Conservation (phyloP, 495 filamentous ascomycete genomes). For the Jackrogersella multiformis region DNA sequence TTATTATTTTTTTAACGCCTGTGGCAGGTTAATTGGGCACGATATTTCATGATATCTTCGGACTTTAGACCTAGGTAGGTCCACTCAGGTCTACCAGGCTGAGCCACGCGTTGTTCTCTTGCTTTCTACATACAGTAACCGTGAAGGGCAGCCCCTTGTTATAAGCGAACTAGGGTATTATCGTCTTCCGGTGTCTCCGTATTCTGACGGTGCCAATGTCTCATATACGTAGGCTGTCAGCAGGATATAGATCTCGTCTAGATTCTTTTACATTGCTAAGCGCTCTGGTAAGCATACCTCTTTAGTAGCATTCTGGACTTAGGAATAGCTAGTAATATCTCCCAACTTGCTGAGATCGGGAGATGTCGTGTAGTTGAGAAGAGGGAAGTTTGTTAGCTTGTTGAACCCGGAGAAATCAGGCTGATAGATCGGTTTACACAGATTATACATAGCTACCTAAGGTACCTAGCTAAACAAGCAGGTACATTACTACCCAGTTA, state of each 20-base stretch:
- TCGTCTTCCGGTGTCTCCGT: conserved; percentile 28
- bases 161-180: conserved; percentile 16
- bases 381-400: conserved; percentile 15
- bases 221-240: conserved; percentile 19
- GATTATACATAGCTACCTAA: background rate
- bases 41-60: conserved; percentile 4
- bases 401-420: conserved; percentile 33
- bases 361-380: background rate
- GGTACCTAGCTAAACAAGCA: conserved; percentile 7
- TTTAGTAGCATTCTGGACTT: background rate
- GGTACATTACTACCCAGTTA: conserved; percentile 5
- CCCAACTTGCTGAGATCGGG: conserved; percentile 19
- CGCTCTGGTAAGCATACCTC: conserved; percentile 8
- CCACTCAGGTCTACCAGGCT: conserved; percentile 9
- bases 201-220: conserved; percentile 26
- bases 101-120: conserved; percentile 1
- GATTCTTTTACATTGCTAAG: conserved; percentile 6
- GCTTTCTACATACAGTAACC: background rate
- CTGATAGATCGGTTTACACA: conserved; percentile 22
- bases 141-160: conserved; percentile 11
- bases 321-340: conserved; percentile 8
- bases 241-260: background rate
- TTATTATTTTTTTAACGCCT: background rate
- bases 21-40: background rate
- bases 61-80: conserved; percentile 2